phyloP scores from a whole-genome alignment of 2,329 filamentous ascomycete species.

The Colletotrichum camelliae region DNA sequence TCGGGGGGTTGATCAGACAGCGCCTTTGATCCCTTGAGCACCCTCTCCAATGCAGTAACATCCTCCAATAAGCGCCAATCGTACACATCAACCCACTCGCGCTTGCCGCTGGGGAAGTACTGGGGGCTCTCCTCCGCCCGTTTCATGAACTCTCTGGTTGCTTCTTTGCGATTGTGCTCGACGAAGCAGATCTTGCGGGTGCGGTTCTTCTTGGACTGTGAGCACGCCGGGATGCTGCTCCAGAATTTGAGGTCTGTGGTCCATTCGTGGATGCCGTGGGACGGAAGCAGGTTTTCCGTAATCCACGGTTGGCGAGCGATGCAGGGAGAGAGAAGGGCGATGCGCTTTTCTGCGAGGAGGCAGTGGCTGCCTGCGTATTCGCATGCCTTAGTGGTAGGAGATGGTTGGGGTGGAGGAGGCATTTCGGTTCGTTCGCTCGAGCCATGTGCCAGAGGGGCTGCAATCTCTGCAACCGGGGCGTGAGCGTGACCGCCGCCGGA shows the following conservation, averaged over 20 bases:
- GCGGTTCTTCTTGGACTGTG: background rate
- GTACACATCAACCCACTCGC: conserved; percentile 47
- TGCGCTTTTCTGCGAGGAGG: conserved; percentile 34
- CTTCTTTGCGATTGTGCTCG: conserved; percentile 32
- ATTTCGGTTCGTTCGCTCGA: background rate
- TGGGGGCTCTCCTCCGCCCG: conserved; percentile 35
- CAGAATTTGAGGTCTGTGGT: conserved; percentile 41
- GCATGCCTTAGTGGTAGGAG: background rate
- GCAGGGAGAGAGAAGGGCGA: conserved; percentile 47
- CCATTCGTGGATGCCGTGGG: conserved; percentile 45
- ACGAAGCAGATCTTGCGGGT: conserved; percentile 37
- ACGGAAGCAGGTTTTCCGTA: conserved; percentile 40
- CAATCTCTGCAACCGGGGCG: background rate
- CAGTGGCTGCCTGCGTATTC: conserved; percentile 38
- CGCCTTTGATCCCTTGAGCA: background rate
- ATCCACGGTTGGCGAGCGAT: conserved; percentile 41
- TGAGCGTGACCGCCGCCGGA: background rate
- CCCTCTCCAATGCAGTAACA: conserved; percentile 44
- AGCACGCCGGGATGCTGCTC: conserved; percentile 15
- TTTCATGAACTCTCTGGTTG: conserved; percentile 37
- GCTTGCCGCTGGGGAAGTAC: conserved; percentile 28
- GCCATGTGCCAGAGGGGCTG: background rate
- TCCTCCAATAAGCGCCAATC: conserved; percentile 53
- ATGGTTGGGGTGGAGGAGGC: background rate
- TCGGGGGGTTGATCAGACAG: conserved; percentile 24